Percentiles rank a stretch among this genome's conserved stretches.
These are phyloP conservation scores for Sisymbrium irio DNA, from an alignment of 345 rosid genomes.

Conservation along the genomic window DNA sequence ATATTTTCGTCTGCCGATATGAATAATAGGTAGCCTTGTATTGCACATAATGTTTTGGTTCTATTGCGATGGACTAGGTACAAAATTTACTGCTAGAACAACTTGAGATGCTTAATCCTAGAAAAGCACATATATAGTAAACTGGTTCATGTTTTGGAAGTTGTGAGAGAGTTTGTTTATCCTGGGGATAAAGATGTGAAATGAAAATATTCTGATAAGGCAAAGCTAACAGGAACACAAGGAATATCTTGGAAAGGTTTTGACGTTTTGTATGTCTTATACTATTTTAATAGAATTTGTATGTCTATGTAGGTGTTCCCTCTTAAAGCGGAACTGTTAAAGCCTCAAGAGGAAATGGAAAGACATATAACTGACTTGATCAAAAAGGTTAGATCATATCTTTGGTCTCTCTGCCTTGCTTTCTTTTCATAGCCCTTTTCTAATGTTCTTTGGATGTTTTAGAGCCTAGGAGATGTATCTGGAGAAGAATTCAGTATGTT, in stretches of 20 bases:
- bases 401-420: not conserved
- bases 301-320: conserved; percentile 68
- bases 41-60: not conserved
- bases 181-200: not conserved
- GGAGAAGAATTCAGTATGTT: conserved; percentile 93
- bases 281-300: not conserved
- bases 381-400: conserved; percentile 52
- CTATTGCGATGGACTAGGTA: not conserved
- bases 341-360: conserved; percentile 94
- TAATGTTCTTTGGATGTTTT: conserved; percentile 17
- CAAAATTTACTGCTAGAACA: not conserved
- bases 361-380: conserved; percentile 82
- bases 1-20: not conserved
- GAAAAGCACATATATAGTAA: not conserved
- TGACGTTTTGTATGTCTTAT: not conserved
- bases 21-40: conserved; percentile 4
- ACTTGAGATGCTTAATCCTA: not conserved
- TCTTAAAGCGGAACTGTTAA: conserved; percentile 74
- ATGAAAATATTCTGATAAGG: not conserved
- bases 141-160: not conserved
- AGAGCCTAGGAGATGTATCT: conserved; percentile 85
- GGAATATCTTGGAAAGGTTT: not conserved
- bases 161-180: not conserved
- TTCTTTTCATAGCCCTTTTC: not conserved
- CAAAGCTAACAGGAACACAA: not conserved